Conservation (phyloP, 1,284 basidiomycete species). For the Austropuccinia psidii region DNA sequence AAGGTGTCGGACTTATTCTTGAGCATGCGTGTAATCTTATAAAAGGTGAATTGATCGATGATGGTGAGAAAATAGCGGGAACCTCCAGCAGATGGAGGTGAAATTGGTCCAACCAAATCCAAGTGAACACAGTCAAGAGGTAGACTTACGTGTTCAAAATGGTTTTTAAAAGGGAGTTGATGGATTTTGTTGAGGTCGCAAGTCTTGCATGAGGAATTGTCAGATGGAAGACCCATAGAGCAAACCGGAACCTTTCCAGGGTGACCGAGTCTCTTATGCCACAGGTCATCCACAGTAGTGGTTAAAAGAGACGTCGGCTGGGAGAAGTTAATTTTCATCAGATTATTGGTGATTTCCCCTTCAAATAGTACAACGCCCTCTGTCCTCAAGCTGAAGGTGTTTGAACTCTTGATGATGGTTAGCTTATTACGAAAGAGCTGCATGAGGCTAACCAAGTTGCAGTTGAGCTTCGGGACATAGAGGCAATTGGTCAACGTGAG, state of each 20-base stretch:
- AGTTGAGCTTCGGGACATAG: not conserved
- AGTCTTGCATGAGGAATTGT: too few species aligned
- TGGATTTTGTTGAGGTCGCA: too few species aligned
- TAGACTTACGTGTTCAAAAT: not conserved
- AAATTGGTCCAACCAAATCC: constrained; percentile 1
- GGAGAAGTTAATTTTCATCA: too few species aligned
- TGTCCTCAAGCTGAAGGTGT: too few species aligned
- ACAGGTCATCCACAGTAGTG: too few species aligned
- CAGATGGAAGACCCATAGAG: too few species aligned
- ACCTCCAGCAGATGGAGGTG: not conserved
- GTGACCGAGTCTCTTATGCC: too few species aligned
- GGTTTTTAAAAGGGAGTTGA: not conserved
- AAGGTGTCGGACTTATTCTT: not conserved
- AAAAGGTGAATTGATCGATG: not conserved
- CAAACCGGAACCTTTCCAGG: too few species aligned
- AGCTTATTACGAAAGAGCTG: not conserved
- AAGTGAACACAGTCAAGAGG: not conserved
- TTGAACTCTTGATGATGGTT: not conserved
- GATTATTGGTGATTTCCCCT: too few species aligned
- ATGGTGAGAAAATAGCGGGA: not conserved
- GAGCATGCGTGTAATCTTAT: not conserved
- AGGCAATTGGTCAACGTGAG: not conserved
- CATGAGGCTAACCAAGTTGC: not conserved
- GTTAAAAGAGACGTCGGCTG: too few species aligned
- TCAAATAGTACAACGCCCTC: too few species aligned